Evolutionary conservation across 306 rosid genomes (phyloP), one percentile per base, ranked within the genome.

Genomic region (Styphnolobium japonicum): DNA sequence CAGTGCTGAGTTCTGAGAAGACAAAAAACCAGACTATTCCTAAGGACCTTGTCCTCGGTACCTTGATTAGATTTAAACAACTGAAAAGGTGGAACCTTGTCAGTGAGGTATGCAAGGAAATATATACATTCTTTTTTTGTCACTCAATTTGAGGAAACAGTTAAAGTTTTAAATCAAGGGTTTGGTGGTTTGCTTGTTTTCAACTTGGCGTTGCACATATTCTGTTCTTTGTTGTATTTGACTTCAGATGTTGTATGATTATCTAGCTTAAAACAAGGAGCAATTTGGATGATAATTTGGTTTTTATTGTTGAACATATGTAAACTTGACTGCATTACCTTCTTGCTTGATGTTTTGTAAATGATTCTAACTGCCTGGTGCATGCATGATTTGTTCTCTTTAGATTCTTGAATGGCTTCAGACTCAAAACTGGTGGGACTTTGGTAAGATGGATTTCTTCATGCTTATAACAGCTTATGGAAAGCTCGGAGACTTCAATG

Each of bases 401-500:
- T 82, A 95, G 98, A 87, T 90, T 83, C 98, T 95, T 25, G 96
- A 91, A 85, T 95, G 98, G 98, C 97, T 92, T 31, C 88, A 81
- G 81, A 71, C 80, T 63, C 98, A 95, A 66, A 86, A 74, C 73
- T 95, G 98, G 98, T 95, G 98, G 98, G 85, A 84, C 78, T 95
- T 92, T 72, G 80, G 97, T 60, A 86, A 91, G 89, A 88, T 86
- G 98, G 98, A 95, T 82, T 95, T 67, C 85, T 18, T 92, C 74
- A 90, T 95, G 98, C 98, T 91, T 77, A 87, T 95, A 51, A 95
- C 96, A 2, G 98, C 97, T 77, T 92, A 92, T 86, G 98, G 98
- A 73, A 95, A 92, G 90, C 74, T 82, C 71, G 98, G 98, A 53
- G 86, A 91, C 71, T 92, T 91, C 87, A 92, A 90, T 55, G 79